Evolutionary conservation across 306 rosid species (phyloP).

Genomic region (Lithocarpus polystachyus): DNA sequence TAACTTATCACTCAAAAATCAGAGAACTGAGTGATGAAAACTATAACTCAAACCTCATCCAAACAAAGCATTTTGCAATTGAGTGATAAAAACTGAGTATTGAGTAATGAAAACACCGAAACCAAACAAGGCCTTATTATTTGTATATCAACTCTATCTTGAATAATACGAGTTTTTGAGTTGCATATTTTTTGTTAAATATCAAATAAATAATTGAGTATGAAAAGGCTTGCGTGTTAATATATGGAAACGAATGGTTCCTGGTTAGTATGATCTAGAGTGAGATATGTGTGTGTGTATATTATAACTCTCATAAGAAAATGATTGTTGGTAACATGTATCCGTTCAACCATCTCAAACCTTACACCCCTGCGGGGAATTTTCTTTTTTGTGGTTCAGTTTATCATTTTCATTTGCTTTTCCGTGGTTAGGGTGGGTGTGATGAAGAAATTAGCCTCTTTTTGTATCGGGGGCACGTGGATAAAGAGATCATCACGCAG

Average conservation of each 20-base stretch:
- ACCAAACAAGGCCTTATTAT: no score
- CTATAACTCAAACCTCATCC: no score
- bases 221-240: not conserved
- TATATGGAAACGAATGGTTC: not conserved
- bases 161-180: not conserved
- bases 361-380: not conserved
- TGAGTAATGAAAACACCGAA: no score
- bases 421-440: slow-evolving; percentile 70
- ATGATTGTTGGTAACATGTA: not conserved
- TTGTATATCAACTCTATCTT: not conserved
- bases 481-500: slow-evolving; percentile 53
- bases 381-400: not conserved
- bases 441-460: slow-evolving; percentile 82
- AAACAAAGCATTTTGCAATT: no score
- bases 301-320: no score
- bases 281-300: no score
- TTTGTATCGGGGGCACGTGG: slow-evolving; percentile 57
- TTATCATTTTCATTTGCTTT: not conserved
- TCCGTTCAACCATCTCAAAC: not conserved
- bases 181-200: not conserved
- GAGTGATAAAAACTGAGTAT: no score
- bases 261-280: not conserved
- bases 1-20: no score
- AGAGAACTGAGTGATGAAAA: no score
- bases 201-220: not conserved